Conservation (phyloP, 2,329 filamentous ascomycete species). For the Cladosporium sphaerospermum region DNA sequence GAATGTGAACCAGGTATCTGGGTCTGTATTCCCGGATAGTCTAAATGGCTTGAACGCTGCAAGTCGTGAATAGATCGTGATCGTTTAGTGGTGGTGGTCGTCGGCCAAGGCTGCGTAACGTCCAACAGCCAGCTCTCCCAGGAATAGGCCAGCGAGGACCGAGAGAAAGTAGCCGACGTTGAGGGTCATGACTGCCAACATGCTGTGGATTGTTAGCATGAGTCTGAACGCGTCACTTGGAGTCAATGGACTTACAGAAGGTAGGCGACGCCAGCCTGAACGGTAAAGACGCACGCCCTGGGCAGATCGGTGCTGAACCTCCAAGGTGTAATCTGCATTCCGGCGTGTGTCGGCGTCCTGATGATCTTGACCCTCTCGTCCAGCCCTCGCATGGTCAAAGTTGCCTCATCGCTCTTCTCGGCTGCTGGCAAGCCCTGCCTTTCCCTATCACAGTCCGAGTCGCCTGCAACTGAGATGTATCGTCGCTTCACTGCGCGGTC, state of each 20-base stretch:
- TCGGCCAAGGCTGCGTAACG: slow-evolving; percentile 54
- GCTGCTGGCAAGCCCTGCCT: slow-evolving; percentile 17
- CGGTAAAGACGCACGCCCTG: slow-evolving; percentile 62
- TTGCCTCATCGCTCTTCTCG: slow-evolving; percentile 55
- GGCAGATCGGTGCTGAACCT: slow-evolving; percentile 73
- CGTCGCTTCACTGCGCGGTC: slow-evolving; percentile 66
- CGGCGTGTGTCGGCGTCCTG: slow-evolving; percentile 44
- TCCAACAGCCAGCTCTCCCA: slow-evolving; percentile 78
- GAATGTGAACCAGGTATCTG: background rate
- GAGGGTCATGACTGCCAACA: slow-evolving; percentile 88
- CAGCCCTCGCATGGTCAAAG: slow-evolving; percentile 67
- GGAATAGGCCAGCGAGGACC: slow-evolving; percentile 69
- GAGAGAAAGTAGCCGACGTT: slow-evolving; percentile 82
- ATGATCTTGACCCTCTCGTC: slow-evolving; percentile 77
- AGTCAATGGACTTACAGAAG: slow-evolving; percentile 61
- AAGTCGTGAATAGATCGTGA: slow-evolving; percentile 2
- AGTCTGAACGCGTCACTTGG: background rate
- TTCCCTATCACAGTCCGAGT: slow-evolving; percentile 43
- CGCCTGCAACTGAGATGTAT: slow-evolving; percentile 68
- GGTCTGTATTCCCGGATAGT: background rate
- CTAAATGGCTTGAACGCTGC: slow-evolving; percentile 5
- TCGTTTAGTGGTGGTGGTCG: slow-evolving; percentile 21
- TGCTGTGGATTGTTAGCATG: slow-evolving; percentile 48
- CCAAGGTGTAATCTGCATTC: slow-evolving; percentile 60
- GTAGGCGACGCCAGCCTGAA: slow-evolving; percentile 73